Conservation (phyloP, 305 asterid species). For the Fraxinus nigra region DNA sequence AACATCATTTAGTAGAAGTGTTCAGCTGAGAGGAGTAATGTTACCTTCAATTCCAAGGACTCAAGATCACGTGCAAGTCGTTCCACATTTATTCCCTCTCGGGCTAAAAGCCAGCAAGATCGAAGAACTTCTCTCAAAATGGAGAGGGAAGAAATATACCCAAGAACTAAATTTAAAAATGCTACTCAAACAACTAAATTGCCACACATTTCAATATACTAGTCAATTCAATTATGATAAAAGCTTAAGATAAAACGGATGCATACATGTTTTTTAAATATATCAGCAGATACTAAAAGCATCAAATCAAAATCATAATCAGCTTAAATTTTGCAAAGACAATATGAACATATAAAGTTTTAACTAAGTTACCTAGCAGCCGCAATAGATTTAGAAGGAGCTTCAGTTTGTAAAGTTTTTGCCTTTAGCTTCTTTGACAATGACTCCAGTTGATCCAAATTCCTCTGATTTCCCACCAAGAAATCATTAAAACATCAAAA, state of each 20-base stretch:
- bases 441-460: slow-evolving; percentile 89
- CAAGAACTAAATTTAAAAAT: background rate
- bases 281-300: background rate
- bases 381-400: slow-evolving; percentile 89
- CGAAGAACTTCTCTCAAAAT: background rate
- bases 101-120: slow-evolving; percentile 65
- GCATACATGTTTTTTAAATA: background rate
- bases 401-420: slow-evolving; percentile 77
- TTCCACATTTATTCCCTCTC: slow-evolving; percentile 92
- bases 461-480: slow-evolving; percentile 55
- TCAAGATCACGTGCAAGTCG: slow-evolving; percentile 97
- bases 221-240: background rate
- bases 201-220: background rate
- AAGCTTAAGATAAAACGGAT: background rate
- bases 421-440: slow-evolving; percentile 88
- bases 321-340: background rate
- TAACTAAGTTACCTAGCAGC: slow-evolving; percentile 65
- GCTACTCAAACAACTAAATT: background rate
- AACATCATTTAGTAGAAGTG: background rate
- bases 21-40: background rate
- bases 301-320: background rate
- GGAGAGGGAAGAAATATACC: background rate
- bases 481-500: background rate
- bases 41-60: slow-evolving; percentile 88
- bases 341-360: background rate